Evolutionary conservation across 129 eudicot species (phyloP), one percentile per base, ranked within the genome.

Genomic region (Saussurea involucrata): DNA sequence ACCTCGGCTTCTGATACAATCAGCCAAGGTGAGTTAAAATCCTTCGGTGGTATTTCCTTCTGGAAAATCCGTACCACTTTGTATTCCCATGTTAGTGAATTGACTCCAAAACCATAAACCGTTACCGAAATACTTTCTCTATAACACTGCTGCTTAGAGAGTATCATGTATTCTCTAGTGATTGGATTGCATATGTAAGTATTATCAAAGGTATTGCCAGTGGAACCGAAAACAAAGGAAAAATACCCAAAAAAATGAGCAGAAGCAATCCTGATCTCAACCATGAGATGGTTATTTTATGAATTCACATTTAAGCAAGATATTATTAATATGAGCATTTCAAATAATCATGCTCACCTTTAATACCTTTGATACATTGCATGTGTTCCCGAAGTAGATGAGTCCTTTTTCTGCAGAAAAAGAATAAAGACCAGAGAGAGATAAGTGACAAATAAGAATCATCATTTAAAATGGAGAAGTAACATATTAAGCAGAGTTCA

Each of bases 391-490:
- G 81, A 46, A n/a, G 83, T 63, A 63, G 83, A 68, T 63, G 81
- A 86, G 22, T 83, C 88, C 65, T 84, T 93, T 78, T 86, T 91
- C 98, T 94, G 91, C 83, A 86, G 13, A 76, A 68, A 60, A 46
- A 11, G 4, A 29, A 58, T 22, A 60, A 70, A 63, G 21, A n/a
- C n/a, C n/a, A n/a, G n/a, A n/a, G n/a, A n/a, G n/a, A n/a, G n/a
- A n/a, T n/a, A n/a, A n/a, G n/a, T n/a, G n/a, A n/a, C n/a, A n/a
- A n/a, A n/a, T n/a, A n/a, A n/a, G n/a, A n/a, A n/a, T n/a, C n/a
- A n/a, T n/a, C n/a, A n/a, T n/a, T n/a, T n/a, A n/a, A n/a, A n/a
- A n/a, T n/a, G n/a, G n/a, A n/a, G n/a, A n/a, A n/a, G n/a, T n/a
- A n/a, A n/a, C n/a, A n/a, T n/a, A n/a, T n/a, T n/a, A n/a, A n/a